Conservation (phyloP, 2,329 filamentous ascomycete genomes). For the Xylariaceae sp. region DNA sequence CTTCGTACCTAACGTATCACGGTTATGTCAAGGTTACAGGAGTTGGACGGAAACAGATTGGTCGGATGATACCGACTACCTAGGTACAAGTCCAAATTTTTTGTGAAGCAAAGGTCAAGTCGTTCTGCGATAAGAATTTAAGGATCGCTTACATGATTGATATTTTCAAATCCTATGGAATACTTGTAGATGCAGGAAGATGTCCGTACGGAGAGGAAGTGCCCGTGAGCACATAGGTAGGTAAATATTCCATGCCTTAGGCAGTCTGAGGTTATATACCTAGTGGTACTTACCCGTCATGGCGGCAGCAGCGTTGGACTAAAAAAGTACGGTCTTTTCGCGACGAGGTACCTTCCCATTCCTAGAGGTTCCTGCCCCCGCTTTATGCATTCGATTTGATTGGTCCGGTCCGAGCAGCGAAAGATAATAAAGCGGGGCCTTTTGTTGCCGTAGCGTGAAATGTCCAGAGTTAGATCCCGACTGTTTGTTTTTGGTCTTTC, state of each 20-base stretch:
- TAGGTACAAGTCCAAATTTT: too few relatives aligned
- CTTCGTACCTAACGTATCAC: too few relatives aligned
- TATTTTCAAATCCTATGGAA: not conserved
- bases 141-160: too few relatives aligned
- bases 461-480: slow-evolving; percentile 1
- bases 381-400: slow-evolving; percentile 3
- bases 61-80: too few relatives aligned
- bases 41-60: too few relatives aligned
- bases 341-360: not conserved
- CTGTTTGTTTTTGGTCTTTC: slow-evolving; percentile 10
- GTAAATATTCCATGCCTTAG: not conserved
- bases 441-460: not conserved
- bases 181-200: not conserved
- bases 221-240: too few relatives aligned
- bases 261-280: not conserved
- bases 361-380: slow-evolving; percentile 4
- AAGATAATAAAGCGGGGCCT: not conserved
- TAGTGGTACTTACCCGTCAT: not conserved
- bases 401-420: slow-evolving; percentile 6
- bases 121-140: too few relatives aligned
- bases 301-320: not conserved
- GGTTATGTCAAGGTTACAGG: too few relatives aligned
- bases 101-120: too few relatives aligned
- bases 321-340: slow-evolving; percentile 12
- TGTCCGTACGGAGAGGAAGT: not conserved